Conservation (phyloP, 1,284 basidiomycete genomes). For the Fomitopsis palustris region DNA sequence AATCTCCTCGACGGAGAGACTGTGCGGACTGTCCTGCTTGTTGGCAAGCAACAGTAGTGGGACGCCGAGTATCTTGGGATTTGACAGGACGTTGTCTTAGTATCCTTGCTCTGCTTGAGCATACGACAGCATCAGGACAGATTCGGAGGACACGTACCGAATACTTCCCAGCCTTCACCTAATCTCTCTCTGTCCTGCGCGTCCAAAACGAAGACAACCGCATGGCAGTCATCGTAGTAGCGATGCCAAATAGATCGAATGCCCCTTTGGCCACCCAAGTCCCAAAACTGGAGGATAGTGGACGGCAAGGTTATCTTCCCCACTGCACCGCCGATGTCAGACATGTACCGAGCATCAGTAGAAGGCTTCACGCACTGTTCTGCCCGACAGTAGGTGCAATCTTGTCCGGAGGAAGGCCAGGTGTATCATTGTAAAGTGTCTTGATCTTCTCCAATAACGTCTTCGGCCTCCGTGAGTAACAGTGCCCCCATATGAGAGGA, state of each 20-base stretch:
- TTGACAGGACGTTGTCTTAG: slow-evolving; percentile 78
- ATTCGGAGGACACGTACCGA: slow-evolving; percentile 55
- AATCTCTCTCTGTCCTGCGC: slow-evolving; percentile 83
- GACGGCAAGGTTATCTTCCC: slow-evolving; percentile 90
- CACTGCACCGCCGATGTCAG: slow-evolving; percentile 43
- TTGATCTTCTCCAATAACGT: slow-evolving; percentile 91
- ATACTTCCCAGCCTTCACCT: slow-evolving; percentile 91
- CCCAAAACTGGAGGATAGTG: slow-evolving; percentile 92
- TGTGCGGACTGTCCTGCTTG: slow-evolving; percentile 82
- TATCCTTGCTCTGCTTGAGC: slow-evolving; percentile 26
- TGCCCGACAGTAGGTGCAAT: slow-evolving; percentile 94
- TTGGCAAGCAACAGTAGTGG: slow-evolving; percentile 89
- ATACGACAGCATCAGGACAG: not conserved
- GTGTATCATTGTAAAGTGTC: slow-evolving; percentile 82
- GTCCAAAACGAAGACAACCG: slow-evolving; percentile 90
- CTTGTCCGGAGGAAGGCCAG: slow-evolving; percentile 82
- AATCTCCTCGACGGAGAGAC: slow-evolving; percentile 85
- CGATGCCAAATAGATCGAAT: slow-evolving; percentile 90
- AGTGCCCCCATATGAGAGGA: not conserved
- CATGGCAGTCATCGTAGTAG: slow-evolving; percentile 94
- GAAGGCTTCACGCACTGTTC: slow-evolving; percentile 64
- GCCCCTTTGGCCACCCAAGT: slow-evolving; percentile 88
- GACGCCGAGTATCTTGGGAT: slow-evolving; percentile 83
- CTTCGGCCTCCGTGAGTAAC: slow-evolving; percentile 34
- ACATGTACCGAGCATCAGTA: not conserved